A percentile compares a stretch with the other conserved stretches of the same genome.
Conservation (phyloP, 495 filamentous ascomycete genomes). For the Amorphotheca resinae region DNA sequence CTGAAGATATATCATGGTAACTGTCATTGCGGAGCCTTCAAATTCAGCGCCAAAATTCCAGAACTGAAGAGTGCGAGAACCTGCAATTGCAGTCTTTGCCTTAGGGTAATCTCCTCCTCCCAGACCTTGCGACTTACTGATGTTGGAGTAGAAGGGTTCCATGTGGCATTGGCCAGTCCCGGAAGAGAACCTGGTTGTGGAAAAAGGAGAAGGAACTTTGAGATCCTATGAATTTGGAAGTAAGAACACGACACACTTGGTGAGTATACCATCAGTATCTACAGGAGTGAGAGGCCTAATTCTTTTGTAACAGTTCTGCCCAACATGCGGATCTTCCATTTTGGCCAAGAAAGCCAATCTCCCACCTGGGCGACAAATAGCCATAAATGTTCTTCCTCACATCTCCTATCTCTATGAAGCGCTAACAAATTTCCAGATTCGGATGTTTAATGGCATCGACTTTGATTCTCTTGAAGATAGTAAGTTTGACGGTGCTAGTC, state of each 20-base stretch:
- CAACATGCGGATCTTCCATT: slow-evolving; percentile 9
- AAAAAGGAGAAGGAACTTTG: slow-evolving; percentile 3
- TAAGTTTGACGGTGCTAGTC: background rate
- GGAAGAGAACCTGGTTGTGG: background rate
- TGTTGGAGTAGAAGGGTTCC: slow-evolving; percentile 4
- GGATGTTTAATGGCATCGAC: background rate
- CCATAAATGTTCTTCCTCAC: slow-evolving; percentile 4
- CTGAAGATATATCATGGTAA: slow-evolving; percentile 13
- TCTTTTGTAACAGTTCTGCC: slow-evolving; percentile 7
- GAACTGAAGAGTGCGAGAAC: background rate
- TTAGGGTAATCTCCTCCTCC: background rate
- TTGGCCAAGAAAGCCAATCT: background rate
- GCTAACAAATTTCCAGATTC: background rate
- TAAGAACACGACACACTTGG: background rate
- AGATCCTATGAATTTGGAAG: slow-evolving; percentile 5
- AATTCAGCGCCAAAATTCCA: slow-evolving; percentile 9
- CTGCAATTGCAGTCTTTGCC: slow-evolving; percentile 12
- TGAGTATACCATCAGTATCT: background rate
- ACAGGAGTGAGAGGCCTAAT: background rate
- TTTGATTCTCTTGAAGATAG: background rate
- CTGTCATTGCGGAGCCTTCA: slow-evolving; percentile 14
- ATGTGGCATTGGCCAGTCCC: slow-evolving; percentile 1
- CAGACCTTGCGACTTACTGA: background rate
- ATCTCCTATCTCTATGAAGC: background rate
- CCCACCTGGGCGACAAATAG: background rate